These are phyloP conservation scores for Teunomyces tritomae DNA, from an alignment of 805 yeast species.

Conservation along the genomic window DNA sequence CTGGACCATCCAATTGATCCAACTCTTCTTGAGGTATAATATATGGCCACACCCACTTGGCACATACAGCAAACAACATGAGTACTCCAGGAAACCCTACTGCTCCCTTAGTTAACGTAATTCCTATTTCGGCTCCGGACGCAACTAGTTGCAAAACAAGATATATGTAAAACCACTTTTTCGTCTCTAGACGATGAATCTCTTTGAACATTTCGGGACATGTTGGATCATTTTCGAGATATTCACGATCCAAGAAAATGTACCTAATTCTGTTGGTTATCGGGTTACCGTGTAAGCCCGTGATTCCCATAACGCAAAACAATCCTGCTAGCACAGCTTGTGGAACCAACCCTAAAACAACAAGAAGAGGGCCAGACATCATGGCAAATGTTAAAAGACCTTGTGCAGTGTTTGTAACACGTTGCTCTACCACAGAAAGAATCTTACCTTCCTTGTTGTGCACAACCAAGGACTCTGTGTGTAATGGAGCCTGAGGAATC, in stretches of 20 bases:
- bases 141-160: conserved; percentile 60
- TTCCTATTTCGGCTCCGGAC: conserved; percentile 77
- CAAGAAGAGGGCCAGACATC: conserved; percentile 84
- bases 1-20: conserved; percentile 60
- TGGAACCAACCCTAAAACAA: conserved; percentile 80
- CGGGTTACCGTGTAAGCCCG: conserved; percentile 68
- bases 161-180: conserved; percentile 55
- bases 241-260: conserved; percentile 55
- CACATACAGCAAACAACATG: conserved; percentile 64
- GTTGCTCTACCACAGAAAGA: conserved; percentile 76
- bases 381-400: conserved; percentile 81
- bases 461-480: conserved; percentile 73
- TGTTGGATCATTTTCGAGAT: conserved; percentile 32
- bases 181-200: conserved; percentile 24
- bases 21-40: conserved; percentile 64
- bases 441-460: conserved; percentile 41
- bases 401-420: conserved; percentile 80
- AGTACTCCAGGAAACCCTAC: conserved; percentile 91
- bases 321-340: conserved; percentile 92
- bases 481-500: conserved; percentile 96
- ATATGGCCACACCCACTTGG: conserved; percentile 56
- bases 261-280: conserved; percentile 62
- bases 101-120: conserved; percentile 84
- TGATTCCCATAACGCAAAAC: conserved; percentile 89
- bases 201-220: conserved; percentile 36